Conservation (phyloP, 768 basidiomycete genomes). For the Lactarius quietus region DNA sequence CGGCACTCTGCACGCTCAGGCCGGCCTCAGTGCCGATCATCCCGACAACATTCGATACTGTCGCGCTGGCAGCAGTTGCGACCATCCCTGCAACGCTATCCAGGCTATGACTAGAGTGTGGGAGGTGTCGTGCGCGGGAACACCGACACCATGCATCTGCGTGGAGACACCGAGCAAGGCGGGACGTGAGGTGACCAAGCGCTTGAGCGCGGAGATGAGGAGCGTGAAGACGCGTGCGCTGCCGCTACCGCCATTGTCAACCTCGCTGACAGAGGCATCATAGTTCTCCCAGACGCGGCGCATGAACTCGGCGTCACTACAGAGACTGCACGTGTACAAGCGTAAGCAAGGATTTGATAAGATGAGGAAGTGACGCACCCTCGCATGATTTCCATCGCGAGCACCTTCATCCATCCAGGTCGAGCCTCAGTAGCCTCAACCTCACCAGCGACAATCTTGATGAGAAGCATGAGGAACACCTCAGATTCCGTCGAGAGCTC, state of each 20-base stretch:
- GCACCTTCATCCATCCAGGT: conserved; percentile 25
- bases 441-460: conserved; percentile 15
- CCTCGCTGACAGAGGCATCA: conserved; percentile 35
- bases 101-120: conserved; percentile 49
- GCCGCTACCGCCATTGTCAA: conserved; percentile 53
- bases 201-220: conserved; percentile 78
- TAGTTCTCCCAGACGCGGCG: conserved; percentile 24
- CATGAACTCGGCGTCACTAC: conserved; percentile 23
- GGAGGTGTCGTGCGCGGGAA: conserved; percentile 40
- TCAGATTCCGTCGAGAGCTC: conserved; percentile 83
- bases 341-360: neutral
- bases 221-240: conserved; percentile 72
- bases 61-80: conserved; percentile 77
- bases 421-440: conserved; percentile 6
- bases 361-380: conserved; percentile 12
- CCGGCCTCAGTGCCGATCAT: conserved; percentile 75
- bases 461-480: conserved; percentile 17
- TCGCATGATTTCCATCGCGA: conserved; percentile 27
- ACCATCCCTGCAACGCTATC: conserved; percentile 78
- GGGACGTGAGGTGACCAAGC: conserved; percentile 87
- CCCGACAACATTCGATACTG: conserved; percentile 78
- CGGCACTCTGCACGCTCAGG: conserved; percentile 65
- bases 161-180: conserved; percentile 71
- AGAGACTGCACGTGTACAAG: conserved; percentile 9
- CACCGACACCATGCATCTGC: conserved; percentile 81